These are phyloP conservation scores for Talaromyces amestolkiae DNA, from an alignment of 2,329 filamentous ascomycete genomes.

Conservation along the genomic window DNA sequence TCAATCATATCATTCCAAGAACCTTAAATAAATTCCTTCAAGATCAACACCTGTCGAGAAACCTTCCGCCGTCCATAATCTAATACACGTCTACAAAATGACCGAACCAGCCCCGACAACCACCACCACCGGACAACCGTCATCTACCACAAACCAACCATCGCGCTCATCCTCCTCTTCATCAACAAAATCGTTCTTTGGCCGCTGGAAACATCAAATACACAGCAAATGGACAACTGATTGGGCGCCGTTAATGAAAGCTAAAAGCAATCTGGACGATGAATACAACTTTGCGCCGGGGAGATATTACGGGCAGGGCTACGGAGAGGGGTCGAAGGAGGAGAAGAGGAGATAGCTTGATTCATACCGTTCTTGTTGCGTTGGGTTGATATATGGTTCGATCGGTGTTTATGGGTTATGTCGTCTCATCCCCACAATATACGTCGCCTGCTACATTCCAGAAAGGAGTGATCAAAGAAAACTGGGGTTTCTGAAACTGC, in stretches of 20 bases:
- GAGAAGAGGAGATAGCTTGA: background rate
- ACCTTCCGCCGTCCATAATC: background rate
- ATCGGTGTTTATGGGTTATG: background rate
- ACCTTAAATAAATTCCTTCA: background rate
- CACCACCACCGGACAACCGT: background rate
- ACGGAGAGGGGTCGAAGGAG: background rate
- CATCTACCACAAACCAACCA: conserved; percentile 1
- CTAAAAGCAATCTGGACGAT: conserved; percentile 23
- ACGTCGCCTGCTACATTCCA: background rate
- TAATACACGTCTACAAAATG: background rate
- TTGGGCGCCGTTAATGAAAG: conserved; percentile 25
- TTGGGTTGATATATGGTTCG: background rate
- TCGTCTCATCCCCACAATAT: background rate
- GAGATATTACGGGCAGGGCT: conserved; percentile 18
- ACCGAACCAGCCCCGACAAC: background rate
- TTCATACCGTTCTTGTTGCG: too few species aligned
- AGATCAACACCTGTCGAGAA: background rate
- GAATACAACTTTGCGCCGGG: conserved; percentile 23
- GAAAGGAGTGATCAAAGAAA: conserved; percentile 1
- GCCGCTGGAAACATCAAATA: conserved; percentile 14
- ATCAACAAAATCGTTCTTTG: conserved; percentile 7
- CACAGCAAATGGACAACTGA: conserved; percentile 10
- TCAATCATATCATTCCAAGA: background rate
- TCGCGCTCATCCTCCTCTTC: conserved; percentile 2
- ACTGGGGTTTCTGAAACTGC: background rate